Percentiles rank a stretch among this genome's conserved stretches.
These are phyloP conservation scores for Neonectria magnoliae DNA, from an alignment of 2,329 filamentous ascomycete species.

Conservation along the genomic window DNA sequence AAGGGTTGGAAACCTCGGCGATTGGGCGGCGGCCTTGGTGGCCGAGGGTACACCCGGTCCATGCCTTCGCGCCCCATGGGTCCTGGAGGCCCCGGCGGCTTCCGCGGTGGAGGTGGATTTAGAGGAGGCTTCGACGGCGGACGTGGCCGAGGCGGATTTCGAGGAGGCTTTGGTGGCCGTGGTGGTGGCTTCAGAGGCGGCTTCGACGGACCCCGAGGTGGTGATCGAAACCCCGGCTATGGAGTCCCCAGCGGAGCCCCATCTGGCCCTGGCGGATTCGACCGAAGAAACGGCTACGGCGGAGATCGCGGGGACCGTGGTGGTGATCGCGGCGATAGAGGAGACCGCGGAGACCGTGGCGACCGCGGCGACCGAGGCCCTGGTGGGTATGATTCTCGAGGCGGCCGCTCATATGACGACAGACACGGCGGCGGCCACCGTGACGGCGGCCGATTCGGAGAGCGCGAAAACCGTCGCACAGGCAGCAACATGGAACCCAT, in stretches of 20 bases:
- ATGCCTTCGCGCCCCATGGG: slow-evolving; percentile 76
- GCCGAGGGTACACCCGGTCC: slow-evolving; percentile 90
- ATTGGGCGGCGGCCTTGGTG: slow-evolving; percentile 90
- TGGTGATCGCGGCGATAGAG: slow-evolving; percentile 53
- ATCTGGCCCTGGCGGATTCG: slow-evolving; percentile 65
- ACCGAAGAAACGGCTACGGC: slow-evolving; percentile 59
- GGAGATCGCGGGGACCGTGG: slow-evolving; percentile 55
- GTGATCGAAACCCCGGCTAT: slow-evolving; percentile 60
- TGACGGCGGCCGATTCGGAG: slow-evolving; percentile 53
- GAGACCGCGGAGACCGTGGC: slow-evolving; percentile 49
- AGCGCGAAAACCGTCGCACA: slow-evolving; percentile 64
- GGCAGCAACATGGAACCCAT: slow-evolving; percentile 89
- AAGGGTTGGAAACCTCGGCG: slow-evolving; percentile 93
- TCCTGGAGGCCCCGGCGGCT: slow-evolving; percentile 65
- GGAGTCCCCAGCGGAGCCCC: slow-evolving; percentile 67
- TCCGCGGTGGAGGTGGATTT: slow-evolving; percentile 67
- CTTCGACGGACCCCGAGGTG: slow-evolving; percentile 51
- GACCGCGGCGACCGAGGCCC: slow-evolving; percentile 62
- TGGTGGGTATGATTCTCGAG: slow-evolving; percentile 68
- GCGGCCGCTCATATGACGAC: slow-evolving; percentile 69
- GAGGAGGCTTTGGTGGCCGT: slow-evolving; percentile 66
- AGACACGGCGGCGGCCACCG: slow-evolving; percentile 62
- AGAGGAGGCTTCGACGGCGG: slow-evolving; percentile 59
- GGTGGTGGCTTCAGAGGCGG: slow-evolving; percentile 63
- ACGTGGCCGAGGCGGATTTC: slow-evolving; percentile 55